A percentile compares a stretch with the other conserved stretches of the same genome.
phyloP scores from a whole-genome alignment of 768 basidiomycete genomes.

The Arthromyces matolae region DNA sequence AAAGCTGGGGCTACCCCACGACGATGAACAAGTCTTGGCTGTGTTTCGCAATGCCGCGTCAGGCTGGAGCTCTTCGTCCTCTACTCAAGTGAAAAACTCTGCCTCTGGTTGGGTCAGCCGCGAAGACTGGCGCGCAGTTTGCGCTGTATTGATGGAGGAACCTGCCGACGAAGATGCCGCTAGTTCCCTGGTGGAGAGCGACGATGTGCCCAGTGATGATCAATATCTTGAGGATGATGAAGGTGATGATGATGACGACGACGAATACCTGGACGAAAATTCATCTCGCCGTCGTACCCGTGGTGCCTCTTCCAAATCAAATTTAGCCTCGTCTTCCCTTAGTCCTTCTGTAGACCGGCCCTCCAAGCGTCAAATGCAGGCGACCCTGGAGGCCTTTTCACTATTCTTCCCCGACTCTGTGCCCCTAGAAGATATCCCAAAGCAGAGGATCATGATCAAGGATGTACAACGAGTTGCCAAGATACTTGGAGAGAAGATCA shows the following conservation, averaged over 20 bases:
- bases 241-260: slow-evolving; percentile 22
- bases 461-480: slow-evolving; percentile 60
- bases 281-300: slow-evolving; percentile 18
- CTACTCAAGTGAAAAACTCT: slow-evolving; percentile 13
- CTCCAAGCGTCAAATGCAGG: slow-evolving; percentile 49
- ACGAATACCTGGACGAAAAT: slow-evolving; percentile 29
- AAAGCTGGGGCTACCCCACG: slow-evolving; percentile 59
- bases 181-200: slow-evolving; percentile 3
- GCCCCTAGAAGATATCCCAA: slow-evolving; percentile 39
- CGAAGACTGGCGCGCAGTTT: slow-evolving; percentile 79
- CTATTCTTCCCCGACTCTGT: slow-evolving; percentile 73
- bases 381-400: slow-evolving; percentile 57
- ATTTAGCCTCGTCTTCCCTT: slow-evolving; percentile 8
- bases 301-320: slow-evolving; percentile 4
- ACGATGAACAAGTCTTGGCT: slow-evolving; percentile 68
- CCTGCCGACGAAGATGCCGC: slow-evolving; percentile 23
- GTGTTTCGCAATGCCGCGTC: slow-evolving; percentile 75
- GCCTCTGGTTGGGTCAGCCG: slow-evolving; percentile 42
- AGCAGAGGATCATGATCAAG: slow-evolving; percentile 58
- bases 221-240: slow-evolving; percentile 14
- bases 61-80: slow-evolving; percentile 52
- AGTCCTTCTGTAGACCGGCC: slow-evolving; percentile 21
- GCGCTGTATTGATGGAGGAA: slow-evolving; percentile 64
- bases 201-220: slow-evolving; percentile 17
- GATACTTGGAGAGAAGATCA: slow-evolving; percentile 69